Conservation (phyloP, 192 early-diverging fungal species). For the Linnemannia elongata region DNA sequence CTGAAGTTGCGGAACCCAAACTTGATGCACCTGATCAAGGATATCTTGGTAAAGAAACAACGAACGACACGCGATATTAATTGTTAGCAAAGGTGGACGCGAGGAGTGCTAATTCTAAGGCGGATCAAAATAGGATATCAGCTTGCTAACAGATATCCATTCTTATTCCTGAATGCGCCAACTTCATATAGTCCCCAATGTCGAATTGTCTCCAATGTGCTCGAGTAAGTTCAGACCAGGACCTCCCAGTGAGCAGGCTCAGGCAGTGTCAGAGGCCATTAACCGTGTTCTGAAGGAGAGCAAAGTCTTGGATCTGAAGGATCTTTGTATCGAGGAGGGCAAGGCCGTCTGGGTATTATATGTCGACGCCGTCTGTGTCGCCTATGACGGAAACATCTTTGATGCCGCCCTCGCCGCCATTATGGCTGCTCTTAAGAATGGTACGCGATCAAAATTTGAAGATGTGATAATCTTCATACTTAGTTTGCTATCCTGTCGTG, state of each 20-base stretch:
- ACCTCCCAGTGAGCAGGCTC: conserved; percentile 86
- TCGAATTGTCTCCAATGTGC: conserved; percentile 93
- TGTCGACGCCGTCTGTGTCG: conserved; percentile 91
- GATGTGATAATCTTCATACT: neutral
- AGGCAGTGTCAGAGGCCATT: conserved; percentile 84
- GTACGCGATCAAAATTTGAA: conserved; percentile 48
- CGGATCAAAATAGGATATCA: neutral
- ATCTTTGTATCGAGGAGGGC: conserved; percentile 84
- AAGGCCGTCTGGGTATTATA: conserved; percentile 90
- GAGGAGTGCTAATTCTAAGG: neutral
- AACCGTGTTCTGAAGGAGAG: conserved; percentile 75
- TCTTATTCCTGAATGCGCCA: neutral
- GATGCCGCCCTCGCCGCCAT: conserved; percentile 89
- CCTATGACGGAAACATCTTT: conserved; percentile 91
- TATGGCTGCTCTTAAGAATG: conserved; percentile 79
- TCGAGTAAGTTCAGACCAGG: conserved; percentile 88
- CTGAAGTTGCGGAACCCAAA: conserved; percentile 88
- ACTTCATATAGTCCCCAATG: conserved; percentile 79
- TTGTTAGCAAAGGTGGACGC: neutral
- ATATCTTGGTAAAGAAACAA: conserved; percentile 73
- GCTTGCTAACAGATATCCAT: neutral
- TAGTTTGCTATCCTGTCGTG: no score
- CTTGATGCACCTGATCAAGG: conserved; percentile 78
- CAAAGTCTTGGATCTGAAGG: conserved; percentile 72
- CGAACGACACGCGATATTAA: neutral